These are phyloP conservation scores for Beauveria caledonica DNA, from an alignment of 2,329 filamentous ascomycete species.

Conservation along the genomic window DNA sequence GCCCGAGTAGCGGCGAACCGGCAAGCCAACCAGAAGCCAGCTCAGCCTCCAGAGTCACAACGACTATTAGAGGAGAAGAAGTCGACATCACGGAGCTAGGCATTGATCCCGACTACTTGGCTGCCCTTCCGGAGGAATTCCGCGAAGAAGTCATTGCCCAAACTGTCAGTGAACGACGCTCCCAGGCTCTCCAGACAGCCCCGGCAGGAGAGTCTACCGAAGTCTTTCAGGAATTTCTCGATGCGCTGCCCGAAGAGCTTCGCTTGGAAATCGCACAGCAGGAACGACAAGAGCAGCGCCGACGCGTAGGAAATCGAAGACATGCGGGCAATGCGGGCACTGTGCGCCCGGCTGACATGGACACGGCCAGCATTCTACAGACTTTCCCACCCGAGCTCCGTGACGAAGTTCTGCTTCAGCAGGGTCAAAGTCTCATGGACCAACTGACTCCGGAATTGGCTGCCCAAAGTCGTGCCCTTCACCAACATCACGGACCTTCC, in stretches of 20 bases:
- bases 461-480: constrained; percentile 71
- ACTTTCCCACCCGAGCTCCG: constrained; percentile 80
- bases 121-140: constrained; percentile 94
- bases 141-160: constrained; percentile 92
- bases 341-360: constrained; percentile 64
- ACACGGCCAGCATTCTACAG: constrained; percentile 83
- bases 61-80: constrained; percentile 76
- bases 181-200: constrained; percentile 60
- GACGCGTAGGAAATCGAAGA: constrained; percentile 71
- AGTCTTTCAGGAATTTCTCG: constrained; percentile 87
- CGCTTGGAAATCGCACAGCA: constrained; percentile 85
- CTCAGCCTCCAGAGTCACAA: constrained; percentile 54
- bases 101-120: constrained; percentile 89
- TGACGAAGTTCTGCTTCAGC: constrained; percentile 81
- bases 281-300: constrained; percentile 80
- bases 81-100: constrained; percentile 91
- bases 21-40: constrained; percentile 19
- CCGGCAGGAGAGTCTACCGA: constrained; percentile 68
- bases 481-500: constrained; percentile 29
- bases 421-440: constrained; percentile 79
- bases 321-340: constrained; percentile 41
- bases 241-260: constrained; percentile 84
- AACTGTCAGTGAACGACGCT: constrained; percentile 74
- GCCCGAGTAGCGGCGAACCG: constrained; percentile 21
- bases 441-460: constrained; percentile 79